phyloP scores from a whole-genome alignment of 139 green algal species.

The Ulvella scutata region DNA sequence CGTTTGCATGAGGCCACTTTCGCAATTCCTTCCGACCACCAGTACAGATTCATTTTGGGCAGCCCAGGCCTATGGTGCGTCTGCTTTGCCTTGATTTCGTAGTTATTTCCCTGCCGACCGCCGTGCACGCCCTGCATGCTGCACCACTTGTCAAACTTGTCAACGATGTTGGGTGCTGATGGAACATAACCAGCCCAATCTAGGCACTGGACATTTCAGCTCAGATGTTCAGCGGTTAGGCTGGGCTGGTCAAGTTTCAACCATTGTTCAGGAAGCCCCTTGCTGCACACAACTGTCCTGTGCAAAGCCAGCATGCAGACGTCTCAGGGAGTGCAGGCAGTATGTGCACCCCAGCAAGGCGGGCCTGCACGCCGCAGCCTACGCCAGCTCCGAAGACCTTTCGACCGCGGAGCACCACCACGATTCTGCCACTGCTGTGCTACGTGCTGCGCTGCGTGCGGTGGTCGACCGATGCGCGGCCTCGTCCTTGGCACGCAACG shows the following conservation, averaged over 20 bases:
- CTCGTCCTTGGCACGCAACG: neutral
- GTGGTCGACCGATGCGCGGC: neutral
- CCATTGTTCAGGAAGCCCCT: too few relatives aligned
- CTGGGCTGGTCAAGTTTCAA: too few relatives aligned
- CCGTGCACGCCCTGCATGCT: too few relatives aligned
- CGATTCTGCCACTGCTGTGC: neutral
- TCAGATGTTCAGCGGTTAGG: too few relatives aligned
- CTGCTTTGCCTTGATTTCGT: too few relatives aligned
- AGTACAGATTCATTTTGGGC: neutral
- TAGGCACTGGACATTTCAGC: too few relatives aligned
- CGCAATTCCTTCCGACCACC: neutral
- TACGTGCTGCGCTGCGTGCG: neutral
- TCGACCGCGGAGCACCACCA: neutral
- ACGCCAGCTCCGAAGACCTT: neutral
- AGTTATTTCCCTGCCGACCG: too few relatives aligned
- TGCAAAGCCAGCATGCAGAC: too few relatives aligned
- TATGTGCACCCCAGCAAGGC: neutral
- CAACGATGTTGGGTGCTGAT: too few relatives aligned
- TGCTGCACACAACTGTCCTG: too few relatives aligned
- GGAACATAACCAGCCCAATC: too few relatives aligned
- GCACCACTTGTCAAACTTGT: too few relatives aligned
- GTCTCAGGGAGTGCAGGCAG: neutral
- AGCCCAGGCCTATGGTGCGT: neutral
- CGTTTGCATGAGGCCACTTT: neutral
- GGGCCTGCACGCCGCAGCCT: neutral